phyloP scores from a whole-genome alignment of 768 basidiomycete genomes.

The Suillus weaverae region DNA sequence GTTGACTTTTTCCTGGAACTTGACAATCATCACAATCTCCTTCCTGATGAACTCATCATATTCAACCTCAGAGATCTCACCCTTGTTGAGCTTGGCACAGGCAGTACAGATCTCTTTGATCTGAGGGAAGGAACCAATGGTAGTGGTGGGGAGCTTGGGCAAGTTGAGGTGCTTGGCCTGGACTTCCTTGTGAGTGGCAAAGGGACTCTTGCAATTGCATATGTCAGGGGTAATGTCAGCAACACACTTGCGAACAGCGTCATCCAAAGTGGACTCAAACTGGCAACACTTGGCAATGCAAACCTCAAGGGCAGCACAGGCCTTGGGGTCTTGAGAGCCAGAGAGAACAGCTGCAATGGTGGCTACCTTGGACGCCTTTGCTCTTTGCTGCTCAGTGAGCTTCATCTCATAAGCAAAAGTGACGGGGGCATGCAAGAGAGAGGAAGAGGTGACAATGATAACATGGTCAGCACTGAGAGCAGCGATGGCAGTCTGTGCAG shows the following conservation, averaged over 20 bases:
- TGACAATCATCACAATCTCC: slow-evolving; percentile 90
- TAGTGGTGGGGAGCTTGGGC: slow-evolving; percentile 97
- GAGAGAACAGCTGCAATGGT: slow-evolving; percentile 82
- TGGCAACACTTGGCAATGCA: slow-evolving; percentile 94
- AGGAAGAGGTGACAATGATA: slow-evolving; percentile 93
- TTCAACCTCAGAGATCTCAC: slow-evolving; percentile 78
- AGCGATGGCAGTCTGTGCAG: slow-evolving; percentile 84
- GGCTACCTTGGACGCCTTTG: slow-evolving; percentile 92
- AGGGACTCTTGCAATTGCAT: slow-evolving; percentile 87
- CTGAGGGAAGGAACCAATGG: slow-evolving; percentile 99
- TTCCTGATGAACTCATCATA: slow-evolving; percentile 99
- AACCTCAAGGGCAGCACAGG: slow-evolving; percentile 71
- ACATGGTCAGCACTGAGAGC: slow-evolving; percentile 85
- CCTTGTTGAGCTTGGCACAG: slow-evolving; percentile 93
- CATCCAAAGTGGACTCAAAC: slow-evolving; percentile 93
- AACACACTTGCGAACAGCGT: slow-evolving; percentile 93
- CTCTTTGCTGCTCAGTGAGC: slow-evolving; percentile 84
- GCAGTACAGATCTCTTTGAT: slow-evolving; percentile 98
- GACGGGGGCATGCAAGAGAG: slow-evolving; percentile 97
- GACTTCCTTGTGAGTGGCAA: slow-evolving; percentile 81
- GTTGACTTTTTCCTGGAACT: slow-evolving; percentile 96
- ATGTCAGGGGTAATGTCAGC: slow-evolving; percentile 83
- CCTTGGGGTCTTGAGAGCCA: slow-evolving; percentile 74
- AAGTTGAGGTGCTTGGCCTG: slow-evolving; percentile 88
- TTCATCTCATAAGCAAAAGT: slow-evolving; percentile 91